Base-by-base conservation (phyloP, 495 filamentous ascomycete species). In the Penicillium robsamsonii region DNA sequence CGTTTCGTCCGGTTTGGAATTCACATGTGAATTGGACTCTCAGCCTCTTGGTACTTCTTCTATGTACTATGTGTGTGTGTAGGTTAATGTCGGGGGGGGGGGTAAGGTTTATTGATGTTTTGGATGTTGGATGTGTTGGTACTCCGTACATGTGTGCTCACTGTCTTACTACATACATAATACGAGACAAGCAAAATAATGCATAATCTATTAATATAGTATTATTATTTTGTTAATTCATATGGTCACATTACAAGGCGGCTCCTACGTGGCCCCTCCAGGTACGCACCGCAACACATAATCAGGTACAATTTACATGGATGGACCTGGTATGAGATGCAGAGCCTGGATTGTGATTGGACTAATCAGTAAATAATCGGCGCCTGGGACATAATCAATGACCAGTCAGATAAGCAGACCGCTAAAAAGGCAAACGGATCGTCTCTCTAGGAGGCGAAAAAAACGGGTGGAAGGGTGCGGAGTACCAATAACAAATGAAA, bases 361-460 rank as follows among this genome's bases (percentile, higher is more conserved):
- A 27, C 31, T 12, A 18, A 24, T 35, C 18, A 35, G 29, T 24
- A 24, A 13, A 49, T 10, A 46, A 46, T 29, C 13, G 25, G n/a
- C 44, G n/a, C 44, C 25, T 5, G 1, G 22, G 25, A 27, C 44
- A 46, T n/a, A 12, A 5, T 33, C 31, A n/a, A 37, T 49, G 46
- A 49, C 46, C 46, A 49, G 46, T 49, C 49, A 49, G 56, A 50
- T 37, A 47, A 46, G 30, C 22, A 59, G 63, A 66, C 63, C 54
- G 62, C 65, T 67, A 46, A 43, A 64, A 65, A 62, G 62, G 65
- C 62, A 60, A 65, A 55, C 35, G 24, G 50, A 59, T 44, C 35
- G 44, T 11, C 52, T 43, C 42, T 41, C 24, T 38, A 56, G 37
- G 38, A 37, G 15, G 41, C 2, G 7, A 42, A 20, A 33, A 50